Base-by-base conservation (phyloP, 805 yeast genomes). In the Ogataea nitratoaversa region DNA sequence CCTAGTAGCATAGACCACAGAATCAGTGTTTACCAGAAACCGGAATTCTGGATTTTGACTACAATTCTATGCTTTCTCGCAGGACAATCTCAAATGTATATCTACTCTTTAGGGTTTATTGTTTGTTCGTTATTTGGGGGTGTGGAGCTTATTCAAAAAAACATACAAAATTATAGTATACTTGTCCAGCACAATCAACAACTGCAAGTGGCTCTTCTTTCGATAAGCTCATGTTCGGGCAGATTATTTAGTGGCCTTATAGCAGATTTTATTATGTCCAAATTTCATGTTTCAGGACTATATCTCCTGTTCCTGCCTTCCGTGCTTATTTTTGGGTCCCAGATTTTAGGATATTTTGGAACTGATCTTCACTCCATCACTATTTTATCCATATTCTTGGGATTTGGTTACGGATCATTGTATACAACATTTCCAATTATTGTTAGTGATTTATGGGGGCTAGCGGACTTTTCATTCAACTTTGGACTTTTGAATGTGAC, bases 401-500 rank as follows among this genome's bases (percentile, higher is more conserved):
- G 95, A 0, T 65, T 80, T 28, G 82, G 81, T 30, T 85, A 85
- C 60, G 95, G 95, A 1, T 73, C 78, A 46, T 70, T 80, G 18
- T 82, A 82, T 62, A 84, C 90, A 36, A 69, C 82, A 8, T 73
- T 76, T 60, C 93, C 95, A 5, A 78, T 84, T n/a, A 75, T 85
- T 17, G 72, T 82, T n/a, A 75, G 87, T 14, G 91, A 85, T 48
- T 60, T 72, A 8, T 84, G 83, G 62, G 93, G 93, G 2, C 74
- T 85, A 66, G 66, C 66, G 14, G 68, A 74, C 38, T 82, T 84
- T 51, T 74, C 85, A 7, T 78, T 74, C 48, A 82, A 82, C 52
- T 84, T 89, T 86, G 95, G 95, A 0, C 55, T 79, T 27, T 71
- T 82, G 18, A 78, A 81, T 9, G 53, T 82, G 38, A 77, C 89